Evolutionary conservation across 495 filamentous ascomycete species (phyloP), one percentile per base, ranked within the genome.

Genomic region (Niebla homalea): DNA sequence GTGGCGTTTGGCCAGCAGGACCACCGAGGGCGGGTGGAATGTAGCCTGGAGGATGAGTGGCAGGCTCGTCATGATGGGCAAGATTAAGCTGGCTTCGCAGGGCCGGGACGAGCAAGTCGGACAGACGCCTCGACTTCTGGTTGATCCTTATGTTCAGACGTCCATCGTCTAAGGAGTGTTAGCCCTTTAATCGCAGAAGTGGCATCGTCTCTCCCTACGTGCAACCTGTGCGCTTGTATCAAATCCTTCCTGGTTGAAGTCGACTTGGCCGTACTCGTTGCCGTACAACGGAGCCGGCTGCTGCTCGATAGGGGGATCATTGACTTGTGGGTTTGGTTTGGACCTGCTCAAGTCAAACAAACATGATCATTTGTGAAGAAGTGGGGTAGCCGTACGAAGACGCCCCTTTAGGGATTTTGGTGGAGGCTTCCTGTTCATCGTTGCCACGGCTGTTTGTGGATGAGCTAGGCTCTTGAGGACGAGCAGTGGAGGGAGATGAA

Each of bases 91-190:
- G 81, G 45, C 68, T 72, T 44, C 74, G 67, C 42, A 89, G 62
- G 36, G 82, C 76, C 0, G 85, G 83, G 0, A 72, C 76, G 16
- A 89, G 66, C 25, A 92, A 64, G 26, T 77, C 71, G 8, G 83
- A 77, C 1, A 94, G 59, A 32, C 75, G 71, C 22, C 73, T 63
- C 51, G 75, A 76, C 57, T 77, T 79, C 55, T 85, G 73, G 53
- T 78, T 76, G 61, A 89, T 83, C 50, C 80, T 79, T 65, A 89
- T 87, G 55, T 86, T 75, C 53, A 88, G 71, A 29, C 84, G 79
- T 15, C 83, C 84, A 64, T 85, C 81, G 54, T 74, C 77, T 71
- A 49, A n/a, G 29, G 25, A 21, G 5, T 21, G 32, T 52, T n/a
- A 50, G 40, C 42, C 4, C 16, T 1, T 38, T 36, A 36, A 12